Conservation (phyloP, 805 yeast species). For the Metschnikowia proteae region DNA sequence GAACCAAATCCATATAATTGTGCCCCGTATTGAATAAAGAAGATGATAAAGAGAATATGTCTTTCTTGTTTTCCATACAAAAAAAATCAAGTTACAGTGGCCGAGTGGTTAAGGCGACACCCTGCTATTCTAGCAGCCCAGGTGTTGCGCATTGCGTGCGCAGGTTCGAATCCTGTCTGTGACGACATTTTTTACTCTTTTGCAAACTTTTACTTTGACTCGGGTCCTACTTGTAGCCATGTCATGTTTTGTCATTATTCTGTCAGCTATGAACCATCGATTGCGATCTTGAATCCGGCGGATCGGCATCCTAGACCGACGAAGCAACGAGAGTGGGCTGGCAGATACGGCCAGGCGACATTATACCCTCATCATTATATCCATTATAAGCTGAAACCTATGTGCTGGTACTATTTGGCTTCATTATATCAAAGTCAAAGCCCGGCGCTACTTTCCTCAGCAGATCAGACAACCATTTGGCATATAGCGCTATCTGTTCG, state of each 20-base stretch:
- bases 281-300: no score
- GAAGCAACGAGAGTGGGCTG: no score
- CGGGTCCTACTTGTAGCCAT: no score
- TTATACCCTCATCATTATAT: no score
- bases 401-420: constrained; percentile 17
- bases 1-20: no score
- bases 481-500: constrained; percentile 17
- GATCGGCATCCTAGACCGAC: no score
- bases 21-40: no score
- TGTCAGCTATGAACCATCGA: no score
- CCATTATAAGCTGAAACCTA: not conserved
- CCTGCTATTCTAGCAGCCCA: constrained; percentile 24
- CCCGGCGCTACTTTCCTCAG: constrained; percentile 41
- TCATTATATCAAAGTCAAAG: constrained; percentile 30
- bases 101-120: constrained; percentile 54
- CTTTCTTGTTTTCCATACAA: not conserved
- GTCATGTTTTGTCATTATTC: not conserved
- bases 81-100: constrained; percentile 34
- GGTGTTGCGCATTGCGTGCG: constrained; percentile 57
- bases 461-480: constrained; percentile 30
- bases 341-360: no score
- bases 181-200: constrained; percentile 45
- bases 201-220: not conserved
- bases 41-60: not conserved
- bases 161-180: constrained; percentile 99